Evolutionary conservation across 257 asterid species (phyloP).

Genomic region (Rauvolfia tetraphylla): DNA sequence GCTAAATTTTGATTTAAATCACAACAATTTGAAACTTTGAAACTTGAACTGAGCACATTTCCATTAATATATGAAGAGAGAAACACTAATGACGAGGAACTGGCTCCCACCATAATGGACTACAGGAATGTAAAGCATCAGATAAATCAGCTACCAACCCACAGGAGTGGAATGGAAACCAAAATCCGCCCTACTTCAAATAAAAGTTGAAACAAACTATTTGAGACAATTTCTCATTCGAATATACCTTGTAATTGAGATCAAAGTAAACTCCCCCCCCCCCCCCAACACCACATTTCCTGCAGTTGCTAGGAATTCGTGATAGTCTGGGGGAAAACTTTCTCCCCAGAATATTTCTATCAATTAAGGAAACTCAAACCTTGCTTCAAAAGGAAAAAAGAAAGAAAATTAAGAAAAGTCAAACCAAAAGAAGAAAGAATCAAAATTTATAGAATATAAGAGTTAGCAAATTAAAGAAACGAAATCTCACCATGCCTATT

Average conservation of each 20-base stretch:
- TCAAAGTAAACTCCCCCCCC: too few species aligned
- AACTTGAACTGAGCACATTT: neutral
- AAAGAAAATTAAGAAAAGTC: too few species aligned
- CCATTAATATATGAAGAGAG: neutral
- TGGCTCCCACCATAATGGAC: neutral
- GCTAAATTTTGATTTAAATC: too few species aligned
- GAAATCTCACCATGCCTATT: constrained; percentile 56
- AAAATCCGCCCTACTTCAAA: neutral
- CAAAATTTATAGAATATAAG: neutral
- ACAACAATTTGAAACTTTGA: too few species aligned
- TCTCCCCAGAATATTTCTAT: neutral
- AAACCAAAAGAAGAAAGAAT: neutral
- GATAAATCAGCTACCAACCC: too few species aligned
- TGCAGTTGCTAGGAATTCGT: neutral
- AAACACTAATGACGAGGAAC: neutral
- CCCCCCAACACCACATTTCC: too few species aligned
- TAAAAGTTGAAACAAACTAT: neutral
- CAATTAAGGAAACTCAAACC: too few species aligned
- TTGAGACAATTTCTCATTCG: neutral
- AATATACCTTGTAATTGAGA: neutral
- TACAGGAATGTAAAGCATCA: too few species aligned
- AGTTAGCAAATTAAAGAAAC: neutral
- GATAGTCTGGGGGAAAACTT: too few species aligned
- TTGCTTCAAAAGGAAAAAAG: too few species aligned
- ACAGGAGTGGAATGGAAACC: neutral